phyloP scores from a whole-genome alignment of 129 eudicot species.

The Artemisia argyi region DNA sequence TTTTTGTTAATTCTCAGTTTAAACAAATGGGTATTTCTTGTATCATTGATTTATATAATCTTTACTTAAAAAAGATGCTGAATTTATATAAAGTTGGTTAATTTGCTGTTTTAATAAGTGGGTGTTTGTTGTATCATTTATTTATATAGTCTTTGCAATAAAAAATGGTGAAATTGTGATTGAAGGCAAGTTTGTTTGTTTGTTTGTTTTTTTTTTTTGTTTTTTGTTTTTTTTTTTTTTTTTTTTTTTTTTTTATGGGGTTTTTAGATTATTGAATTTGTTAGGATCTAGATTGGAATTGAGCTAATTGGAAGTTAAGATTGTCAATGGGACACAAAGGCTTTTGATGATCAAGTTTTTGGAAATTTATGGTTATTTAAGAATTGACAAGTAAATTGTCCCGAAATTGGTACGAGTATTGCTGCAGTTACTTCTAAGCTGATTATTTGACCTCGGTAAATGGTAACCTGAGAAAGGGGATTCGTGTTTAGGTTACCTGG shows the following conservation, averaged over 20 bases:
- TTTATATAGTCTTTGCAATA: constrained; percentile 1
- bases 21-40: background rate
- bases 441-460: too few relatives aligned
- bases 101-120: background rate
- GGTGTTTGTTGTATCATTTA: background rate
- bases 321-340: background rate
- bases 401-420: too few relatives aligned
- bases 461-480: too few relatives aligned
- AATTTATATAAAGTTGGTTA: background rate
- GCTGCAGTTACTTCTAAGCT: too few relatives aligned
- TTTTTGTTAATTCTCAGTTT: constrained; percentile 8
- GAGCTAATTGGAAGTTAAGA: background rate
- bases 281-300: constrained; percentile 24
- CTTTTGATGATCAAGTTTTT: too few relatives aligned
- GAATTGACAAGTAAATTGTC: too few relatives aligned
- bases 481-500: too few relatives aligned
- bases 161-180: constrained; percentile 11
- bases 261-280: background rate
- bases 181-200: background rate
- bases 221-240: too few relatives aligned
- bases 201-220: too few relatives aligned
- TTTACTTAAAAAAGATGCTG: background rate
- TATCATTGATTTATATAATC: background rate
- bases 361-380: too few relatives aligned
- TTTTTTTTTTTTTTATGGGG: background rate